Base-by-base conservation (phyloP, 345 rosid genomes). In the Cochlearia excelsa region DNA sequence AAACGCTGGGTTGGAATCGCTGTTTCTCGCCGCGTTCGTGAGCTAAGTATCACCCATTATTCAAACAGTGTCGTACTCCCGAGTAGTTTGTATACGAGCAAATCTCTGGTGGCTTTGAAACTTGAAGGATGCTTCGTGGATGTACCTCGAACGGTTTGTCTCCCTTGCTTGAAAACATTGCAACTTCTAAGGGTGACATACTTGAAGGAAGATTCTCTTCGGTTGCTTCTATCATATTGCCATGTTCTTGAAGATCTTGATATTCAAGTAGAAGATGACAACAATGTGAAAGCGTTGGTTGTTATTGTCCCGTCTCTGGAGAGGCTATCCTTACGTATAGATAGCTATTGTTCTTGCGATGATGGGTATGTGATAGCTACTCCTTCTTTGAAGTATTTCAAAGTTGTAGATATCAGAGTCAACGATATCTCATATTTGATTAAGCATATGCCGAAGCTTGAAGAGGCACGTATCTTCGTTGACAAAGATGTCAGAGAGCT, bases 61-160 rank as follows among this genome's bases (percentile, higher is more conserved):
- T 5, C 35, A 2, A 2, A 2, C 5, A 5, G 23, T 49, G 7
- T 30, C 16, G 4, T 42, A 9, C 26, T 62, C 33, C 59, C 67
- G 1, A 52, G 44, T n/a, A 52, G 45, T 16, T 53, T 53, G 44
- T 63, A 52, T 7, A 52, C 27, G 2, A 30, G 57, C 57, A 42
- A 30, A 16, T 50, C 66, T 0, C 66, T 61, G 1, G 49, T 30
- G 23, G 51, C 41, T 47, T 23, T 61, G 26, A 51, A 30, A 30
- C 66, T 50, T 23, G 44, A 9, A 0, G 34, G 57, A 0, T 0
- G 31, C 51, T 16, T 2, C 26, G 16, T 62, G 51, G 51, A 63
- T 43, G 67, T 63, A 42, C 67, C 59, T 43, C 11, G 26, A 0
- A 52, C 6, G 16, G 59, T 43, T 10, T 43, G 29, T 63, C 41